Evolutionary conservation across 129 eudicot genomes (phyloP).

Genomic region (Saposhnikovia divaricata): DNA sequence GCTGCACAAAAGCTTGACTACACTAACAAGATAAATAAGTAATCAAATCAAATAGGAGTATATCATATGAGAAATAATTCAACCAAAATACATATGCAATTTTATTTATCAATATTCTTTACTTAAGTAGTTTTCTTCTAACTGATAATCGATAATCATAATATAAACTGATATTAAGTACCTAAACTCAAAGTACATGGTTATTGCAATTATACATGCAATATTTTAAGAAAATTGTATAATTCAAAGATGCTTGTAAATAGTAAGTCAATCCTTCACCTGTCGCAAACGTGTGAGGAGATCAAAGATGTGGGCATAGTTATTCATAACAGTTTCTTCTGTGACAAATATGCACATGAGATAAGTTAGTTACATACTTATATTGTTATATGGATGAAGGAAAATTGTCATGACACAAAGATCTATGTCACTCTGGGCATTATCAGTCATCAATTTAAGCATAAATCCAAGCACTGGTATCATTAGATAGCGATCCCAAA

Average conservation of each 20-base stretch:
- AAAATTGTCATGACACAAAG: neutral
- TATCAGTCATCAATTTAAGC: neutral
- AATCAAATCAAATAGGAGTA: too few relatives aligned
- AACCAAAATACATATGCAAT: too few relatives aligned
- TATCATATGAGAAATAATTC: neutral
- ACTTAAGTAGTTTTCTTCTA: neutral
- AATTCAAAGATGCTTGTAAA: neutral
- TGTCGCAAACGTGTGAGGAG: constrained; percentile 86
- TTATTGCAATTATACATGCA: neutral
- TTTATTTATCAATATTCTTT: too few relatives aligned
- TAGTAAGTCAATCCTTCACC: constrained; percentile 28
- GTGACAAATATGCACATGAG: constrained; percentile 53
- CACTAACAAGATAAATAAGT: too few relatives aligned
- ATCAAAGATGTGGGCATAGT: constrained; percentile 94
- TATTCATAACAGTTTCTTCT: constrained; percentile 74
- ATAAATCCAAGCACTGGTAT: neutral
- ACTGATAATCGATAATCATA: too few relatives aligned
- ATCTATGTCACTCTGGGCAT: neutral
- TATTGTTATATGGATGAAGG: neutral
- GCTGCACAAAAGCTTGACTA: too few relatives aligned
- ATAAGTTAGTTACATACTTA: neutral
- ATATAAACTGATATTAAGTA: neutral
- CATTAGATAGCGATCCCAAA: neutral
- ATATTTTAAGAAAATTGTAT: neutral
- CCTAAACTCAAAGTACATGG: neutral